A percentile compares a stretch with the other conserved stretches of the same genome.
phyloP scores from a whole-genome alignment of 177 flowering plant species.

The Vitis hybrid region DNA sequence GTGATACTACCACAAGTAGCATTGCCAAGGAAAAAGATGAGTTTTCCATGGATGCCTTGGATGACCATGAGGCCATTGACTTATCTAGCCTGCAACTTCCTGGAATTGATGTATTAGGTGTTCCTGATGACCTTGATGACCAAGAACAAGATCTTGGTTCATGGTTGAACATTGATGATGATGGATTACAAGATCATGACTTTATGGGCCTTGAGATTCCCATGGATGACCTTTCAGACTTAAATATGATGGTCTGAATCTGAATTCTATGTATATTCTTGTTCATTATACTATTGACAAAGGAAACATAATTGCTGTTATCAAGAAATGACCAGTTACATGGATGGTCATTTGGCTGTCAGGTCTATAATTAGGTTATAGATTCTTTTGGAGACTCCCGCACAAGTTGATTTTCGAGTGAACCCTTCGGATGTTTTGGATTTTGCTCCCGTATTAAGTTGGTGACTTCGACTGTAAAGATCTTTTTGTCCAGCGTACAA shows the following conservation, averaged over 20 bases:
- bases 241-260: constrained; percentile 84
- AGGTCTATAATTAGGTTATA: constrained; percentile 39
- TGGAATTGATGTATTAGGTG: constrained; percentile 67
- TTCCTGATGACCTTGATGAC: constrained; percentile 57
- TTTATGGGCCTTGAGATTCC: constrained; percentile 90
- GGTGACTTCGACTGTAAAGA: constrained; percentile 43
- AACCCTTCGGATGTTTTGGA: constrained; percentile 27
- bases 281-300: constrained; percentile 52
- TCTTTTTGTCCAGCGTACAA: constrained; percentile 37
- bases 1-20: constrained; percentile 30
- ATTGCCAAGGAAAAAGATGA: constrained; percentile 40
- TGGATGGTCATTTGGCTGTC: constrained; percentile 31
- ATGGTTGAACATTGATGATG: constrained; percentile 83
- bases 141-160: constrained; percentile 77
- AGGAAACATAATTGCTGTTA: constrained; percentile 19
- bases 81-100: constrained; percentile 62
- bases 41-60: constrained; percentile 36
- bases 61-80: constrained; percentile 57
- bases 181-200: constrained; percentile 67
- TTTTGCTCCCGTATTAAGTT: constrained; percentile 31
- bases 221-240: constrained; percentile 89
- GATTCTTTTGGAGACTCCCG: constrained; percentile 50
- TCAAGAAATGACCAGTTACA: constrained; percentile 36
- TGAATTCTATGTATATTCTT: constrained; percentile 55
- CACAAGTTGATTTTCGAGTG: constrained; percentile 33